These are phyloP conservation scores for Fusarium transvaalense DNA, from an alignment of 2,329 filamentous ascomycete species.

Conservation along the genomic window DNA sequence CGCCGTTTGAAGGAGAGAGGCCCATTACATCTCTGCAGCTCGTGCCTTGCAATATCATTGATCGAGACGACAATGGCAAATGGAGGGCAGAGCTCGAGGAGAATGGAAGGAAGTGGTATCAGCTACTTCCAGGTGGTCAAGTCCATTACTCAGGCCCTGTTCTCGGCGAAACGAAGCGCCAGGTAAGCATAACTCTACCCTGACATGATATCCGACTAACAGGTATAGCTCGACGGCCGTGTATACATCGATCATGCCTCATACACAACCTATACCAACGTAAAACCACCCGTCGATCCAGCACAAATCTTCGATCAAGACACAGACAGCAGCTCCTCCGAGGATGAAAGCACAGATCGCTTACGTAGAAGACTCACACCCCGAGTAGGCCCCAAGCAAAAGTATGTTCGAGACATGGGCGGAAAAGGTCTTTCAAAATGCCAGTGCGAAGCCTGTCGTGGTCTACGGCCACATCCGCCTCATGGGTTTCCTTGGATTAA, in stretches of 20 bases:
- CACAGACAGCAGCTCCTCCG: not conserved
- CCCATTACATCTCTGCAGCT: not conserved
- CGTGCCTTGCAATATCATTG: not conserved
- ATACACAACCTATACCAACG: not conserved
- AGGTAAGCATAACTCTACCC: not conserved
- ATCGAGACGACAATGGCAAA: not conserved
- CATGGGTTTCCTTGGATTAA: not conserved
- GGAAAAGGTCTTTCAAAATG: not conserved
- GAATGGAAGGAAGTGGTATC: not conserved
- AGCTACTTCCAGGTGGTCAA: not conserved
- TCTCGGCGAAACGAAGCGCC: not conserved
- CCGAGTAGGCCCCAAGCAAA: not conserved
- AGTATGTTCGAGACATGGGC: not conserved
- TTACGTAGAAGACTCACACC: no score
- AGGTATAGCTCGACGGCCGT: not conserved
- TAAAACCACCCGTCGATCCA: not conserved
- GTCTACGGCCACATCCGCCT: not conserved
- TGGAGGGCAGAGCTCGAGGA: not conserved
- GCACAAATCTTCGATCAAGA: not conserved
- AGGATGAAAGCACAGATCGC: not conserved
- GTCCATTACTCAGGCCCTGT: not conserved
- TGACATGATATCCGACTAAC: fast-evolving
- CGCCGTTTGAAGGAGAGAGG: not conserved
- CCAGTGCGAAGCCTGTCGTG: not conserved
- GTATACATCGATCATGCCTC: not conserved